Evolutionary conservation across 768 basidiomycete species (phyloP), one percentile per base, ranked within the genome.

Genomic region (Baorangia bicolor): DNA sequence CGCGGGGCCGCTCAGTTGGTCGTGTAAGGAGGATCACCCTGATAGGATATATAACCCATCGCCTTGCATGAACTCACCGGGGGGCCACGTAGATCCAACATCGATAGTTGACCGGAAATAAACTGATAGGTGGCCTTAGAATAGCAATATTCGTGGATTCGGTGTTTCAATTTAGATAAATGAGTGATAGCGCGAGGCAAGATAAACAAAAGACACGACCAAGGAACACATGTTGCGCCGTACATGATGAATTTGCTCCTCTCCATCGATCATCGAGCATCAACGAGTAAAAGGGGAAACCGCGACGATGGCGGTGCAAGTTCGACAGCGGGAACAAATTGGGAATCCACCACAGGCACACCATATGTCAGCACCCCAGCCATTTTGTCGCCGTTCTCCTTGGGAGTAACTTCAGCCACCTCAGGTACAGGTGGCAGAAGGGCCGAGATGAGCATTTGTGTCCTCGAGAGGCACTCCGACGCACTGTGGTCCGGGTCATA

Each of bases 251-350:
- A 63, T 58, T 35, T 25, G 51, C 45, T 50, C 53, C 51, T 50
- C 41, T 53, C 34, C 53, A 59, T 55, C 41, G 38, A 61, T 66
- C 60, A 71, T 56, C 66, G 62, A 51, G 49, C 46, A 51, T 82
- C 86, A 54, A 89, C 77, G 53, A 91, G 77, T 43, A 93, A 72
- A 65, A 92, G 74, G 16, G 88, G 88, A 71, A 93, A 90, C 54
- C 91, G 78, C 40, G 87, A 78, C 38, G 85, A 84, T 18, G 89
- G 83, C 60, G 87, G 89, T 21, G 84, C 86, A 31, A 88, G 69
- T 37, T 86, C 81, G 40, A 90, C 65, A 28, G 83, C 81, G 35
- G 84, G 72, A 48, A 83, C 79, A 64, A 83, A 82, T 25, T 79
- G 75, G 56, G 81, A 76, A 46, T 86, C 83, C 37, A 74, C 61